Evolutionary conservation across 306 rosid species (phyloP).

Genomic region (Vigna trinervia): DNA sequence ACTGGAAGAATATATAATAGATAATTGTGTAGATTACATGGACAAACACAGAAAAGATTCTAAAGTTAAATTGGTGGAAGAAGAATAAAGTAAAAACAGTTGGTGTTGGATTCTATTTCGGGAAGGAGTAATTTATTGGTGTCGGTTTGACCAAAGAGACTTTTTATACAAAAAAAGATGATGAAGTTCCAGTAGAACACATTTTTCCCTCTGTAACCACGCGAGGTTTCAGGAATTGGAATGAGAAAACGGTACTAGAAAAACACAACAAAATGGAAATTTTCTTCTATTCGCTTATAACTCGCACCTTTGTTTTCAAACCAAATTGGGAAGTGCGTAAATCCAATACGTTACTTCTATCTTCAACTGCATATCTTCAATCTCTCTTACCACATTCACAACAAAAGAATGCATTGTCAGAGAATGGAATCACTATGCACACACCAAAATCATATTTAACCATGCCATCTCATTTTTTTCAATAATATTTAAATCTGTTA

Average conservation of each 20-base stretch:
- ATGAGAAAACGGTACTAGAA: neutral
- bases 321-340: conserved; percentile 21
- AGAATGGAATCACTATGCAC: neutral
- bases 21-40: neutral
- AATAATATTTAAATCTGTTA: too few relatives aligned
- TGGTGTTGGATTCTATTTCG: conserved; percentile 17
- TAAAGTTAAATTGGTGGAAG: conserved; percentile 6
- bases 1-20: neutral
- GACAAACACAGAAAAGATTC: conserved; percentile 12
- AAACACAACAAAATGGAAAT: neutral
- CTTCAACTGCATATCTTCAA: neutral
- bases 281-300: neutral
- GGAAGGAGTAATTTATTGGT: neutral
- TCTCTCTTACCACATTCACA: neutral
- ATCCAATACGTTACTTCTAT: neutral
- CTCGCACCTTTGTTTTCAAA: conserved; percentile 9
- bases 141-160: conserved; percentile 34
- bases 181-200: neutral
- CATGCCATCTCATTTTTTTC: neutral
- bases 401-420: neutral
- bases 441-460: neutral
- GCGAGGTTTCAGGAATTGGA: neutral
- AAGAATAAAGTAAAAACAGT: neutral
- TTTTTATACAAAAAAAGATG: conserved; percentile 12
- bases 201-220: neutral